Evolutionary conservation across 352 stramenopile species (phyloP).

Genomic region (Phytopythium boreale): DNA sequence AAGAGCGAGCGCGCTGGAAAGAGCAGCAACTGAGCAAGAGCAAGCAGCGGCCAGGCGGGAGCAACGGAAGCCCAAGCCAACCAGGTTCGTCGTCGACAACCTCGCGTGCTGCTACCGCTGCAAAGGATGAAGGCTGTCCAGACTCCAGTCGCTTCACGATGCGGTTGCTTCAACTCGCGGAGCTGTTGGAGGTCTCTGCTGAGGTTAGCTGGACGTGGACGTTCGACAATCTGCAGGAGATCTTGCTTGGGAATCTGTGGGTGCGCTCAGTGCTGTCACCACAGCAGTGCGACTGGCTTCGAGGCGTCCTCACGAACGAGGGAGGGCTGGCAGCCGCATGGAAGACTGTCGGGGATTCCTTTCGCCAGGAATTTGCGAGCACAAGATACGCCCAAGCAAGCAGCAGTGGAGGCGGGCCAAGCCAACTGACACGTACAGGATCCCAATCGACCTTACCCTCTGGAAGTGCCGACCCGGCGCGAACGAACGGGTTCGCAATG

Average conservation of each 20-base stretch:
- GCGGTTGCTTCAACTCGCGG: conserved; percentile 21
- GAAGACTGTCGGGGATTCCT: conserved; percentile 42
- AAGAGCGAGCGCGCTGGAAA: conserved; percentile 18
- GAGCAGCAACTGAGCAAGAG: conserved; percentile 11
- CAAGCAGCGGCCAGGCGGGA: background rate
- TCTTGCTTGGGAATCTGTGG: conserved; percentile 46
- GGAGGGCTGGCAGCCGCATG: conserved; percentile 44
- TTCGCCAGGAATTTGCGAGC: conserved; percentile 52
- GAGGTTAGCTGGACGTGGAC: conserved; percentile 42
- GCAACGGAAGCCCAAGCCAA: background rate
- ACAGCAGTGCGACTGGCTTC: conserved; percentile 19
- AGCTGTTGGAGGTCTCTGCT: conserved; percentile 28
- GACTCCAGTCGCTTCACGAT: background rate
- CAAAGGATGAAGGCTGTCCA: background rate
- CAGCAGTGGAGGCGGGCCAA: background rate
- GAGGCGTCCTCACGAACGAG: conserved; percentile 26
- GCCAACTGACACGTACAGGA: background rate
- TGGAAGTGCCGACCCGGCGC: background rate
- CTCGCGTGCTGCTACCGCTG: background rate
- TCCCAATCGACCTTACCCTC: conserved; percentile 1
- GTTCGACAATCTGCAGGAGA: conserved; percentile 26
- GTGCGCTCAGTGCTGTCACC: conserved; percentile 28
- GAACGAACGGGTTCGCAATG: background rate
- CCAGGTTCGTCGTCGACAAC: background rate
- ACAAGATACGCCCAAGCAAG: conserved; percentile 16